A percentile compares a stretch with the other conserved stretches of the same genome.
These are phyloP conservation scores for Fusarium algeriense DNA, from an alignment of 2,329 filamentous ascomycete species.

Conservation along the genomic window DNA sequence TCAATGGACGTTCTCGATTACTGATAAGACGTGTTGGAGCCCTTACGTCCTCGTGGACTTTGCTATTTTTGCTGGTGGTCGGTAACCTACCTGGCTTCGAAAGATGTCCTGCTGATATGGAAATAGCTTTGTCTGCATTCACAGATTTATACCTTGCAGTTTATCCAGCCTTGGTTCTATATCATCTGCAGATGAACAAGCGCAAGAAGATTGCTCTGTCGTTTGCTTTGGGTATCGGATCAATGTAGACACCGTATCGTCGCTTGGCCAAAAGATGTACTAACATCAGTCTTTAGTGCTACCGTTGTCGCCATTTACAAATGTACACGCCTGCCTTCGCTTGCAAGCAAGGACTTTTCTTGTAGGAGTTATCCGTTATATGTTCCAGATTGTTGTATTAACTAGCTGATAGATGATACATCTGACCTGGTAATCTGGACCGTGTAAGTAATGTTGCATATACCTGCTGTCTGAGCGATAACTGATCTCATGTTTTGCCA, in stretches of 20 bases:
- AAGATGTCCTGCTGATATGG: neutral
- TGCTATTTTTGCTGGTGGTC: constrained; percentile 56
- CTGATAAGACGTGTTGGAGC: constrained; percentile 52
- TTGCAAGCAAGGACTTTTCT: constrained; percentile 43
- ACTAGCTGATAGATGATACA: constrained; percentile 45
- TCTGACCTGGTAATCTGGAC: constrained; percentile 61
- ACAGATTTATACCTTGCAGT: constrained; percentile 59
- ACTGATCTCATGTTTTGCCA: neutral
- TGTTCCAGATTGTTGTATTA: fast-evolving
- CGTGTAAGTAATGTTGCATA: constrained; percentile 47
- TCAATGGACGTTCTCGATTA: constrained; percentile 55
- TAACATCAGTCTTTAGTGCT: constrained; percentile 23
- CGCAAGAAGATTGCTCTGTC: constrained; percentile 57
- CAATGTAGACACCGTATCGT: constrained; percentile 45
- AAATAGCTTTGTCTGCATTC: constrained; percentile 50
- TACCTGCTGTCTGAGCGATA: fast-evolving
- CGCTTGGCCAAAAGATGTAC: fast-evolving
- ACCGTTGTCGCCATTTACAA: constrained; percentile 50
- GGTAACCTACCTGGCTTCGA: neutral
- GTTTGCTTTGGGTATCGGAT: constrained; percentile 55
- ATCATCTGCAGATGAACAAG: constrained; percentile 52
- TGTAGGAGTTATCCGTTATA: constrained; percentile 11
- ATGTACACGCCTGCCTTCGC: constrained; percentile 52
- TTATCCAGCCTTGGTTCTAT: constrained; percentile 56
- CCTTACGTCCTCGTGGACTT: constrained; percentile 54